Evolutionary conservation across 371 early-diverging fungal genomes (phyloP), one percentile per base, ranked within the genome.

Genomic region (Polyrhizophydium stewartii): DNA sequence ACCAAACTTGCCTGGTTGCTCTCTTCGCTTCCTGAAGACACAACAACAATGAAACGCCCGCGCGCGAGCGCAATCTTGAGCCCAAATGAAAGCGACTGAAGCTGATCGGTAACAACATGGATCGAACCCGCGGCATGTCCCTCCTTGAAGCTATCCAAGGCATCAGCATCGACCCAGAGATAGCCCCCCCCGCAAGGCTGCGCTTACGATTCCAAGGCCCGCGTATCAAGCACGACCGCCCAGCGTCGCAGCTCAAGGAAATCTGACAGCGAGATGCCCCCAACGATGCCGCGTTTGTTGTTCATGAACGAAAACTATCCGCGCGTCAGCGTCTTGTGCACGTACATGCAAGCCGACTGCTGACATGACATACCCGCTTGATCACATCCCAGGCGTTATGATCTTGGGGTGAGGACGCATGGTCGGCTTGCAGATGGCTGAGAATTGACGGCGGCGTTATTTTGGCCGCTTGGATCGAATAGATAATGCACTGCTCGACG

Each of bases 401-500:
- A 13, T 24, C 35, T 43, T 24, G 41, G 40, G 57, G 43, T 31
- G 22, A 41, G 12, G 59, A 46, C 2, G 24, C 31, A 58, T 41
- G 21, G 13, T 12, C 47, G 2, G 32, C 12, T 9, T 45, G 43
- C 45, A 58, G 32, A 16, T 27, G 41, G 43, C 33, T 27, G 30
- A 47, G 43, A 5, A 41, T 2, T n/a, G 67, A 62, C 22, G 67
- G 58, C 31, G 67, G 67, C 17, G 67, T 66, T 6, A 55, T 19
- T 24, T 55, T 49, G 28, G n/a, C 60, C 0, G 59, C 51, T 35
- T 38, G 50, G n/a, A 64, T 33, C 16, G 69, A 64, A 7, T 53
- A 33, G 35, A 43, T n/a, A 30, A 68, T 58, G 46, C 61, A 58
- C 16, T 27, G n/a, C 40, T 70, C 70, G 38, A 66, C 55, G 56